Base-by-base conservation (phyloP, 1,284 basidiomycete genomes). In the Trichosporon coremiiforme region DNA sequence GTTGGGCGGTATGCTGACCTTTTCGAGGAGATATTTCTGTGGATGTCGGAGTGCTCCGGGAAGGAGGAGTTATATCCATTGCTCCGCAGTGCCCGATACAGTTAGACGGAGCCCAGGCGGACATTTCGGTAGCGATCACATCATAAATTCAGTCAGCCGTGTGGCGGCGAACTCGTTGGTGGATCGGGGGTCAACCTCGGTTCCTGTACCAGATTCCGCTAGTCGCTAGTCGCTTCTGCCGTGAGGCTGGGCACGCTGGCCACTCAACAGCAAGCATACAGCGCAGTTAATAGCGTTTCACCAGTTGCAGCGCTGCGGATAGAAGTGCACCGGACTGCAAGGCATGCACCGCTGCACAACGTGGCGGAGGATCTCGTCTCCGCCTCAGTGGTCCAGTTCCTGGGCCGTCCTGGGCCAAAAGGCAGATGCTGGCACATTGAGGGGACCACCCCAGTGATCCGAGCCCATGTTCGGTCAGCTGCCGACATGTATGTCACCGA, bases 391-490 rank as follows among this genome's bases (percentile, higher is more conserved):
- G 41, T 45, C 2, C 41, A 45, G 41, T 45, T 45, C 41, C 41
- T 45, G 41, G 41, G 41, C 17, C 41, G 17, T 6, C 1, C 5
- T 8, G 33, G 5, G 7, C 4, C 17, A 38, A n/a, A n/a, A n/a
- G n/a, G 41, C 41, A 1, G 15, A 45, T 1, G 41, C 41, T 15
- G 41, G 41, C 41, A 45, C 41, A 45, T 45, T 45, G 15, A n/a
- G 41, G 17, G 3, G 17, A 17, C 41, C 41, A 45, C 17, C 41
- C 17, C 41, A 15, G 41, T 15, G 41, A 45, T 45, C 41, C 41
- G 41, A 45, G 41, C 41, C 41, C 41, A 45, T 45, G 41, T 45
- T 45, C 41, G 41, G 41, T 45, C 41, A 45, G 41, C 41, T n/a
- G 41, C 41, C 41, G 41, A 45, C 17, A 15, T 45, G 17, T n/a